Evolutionary conservation across 2,329 filamentous ascomycete genomes (phyloP).

Genomic region (Aspergillus pseudoterreus): DNA sequence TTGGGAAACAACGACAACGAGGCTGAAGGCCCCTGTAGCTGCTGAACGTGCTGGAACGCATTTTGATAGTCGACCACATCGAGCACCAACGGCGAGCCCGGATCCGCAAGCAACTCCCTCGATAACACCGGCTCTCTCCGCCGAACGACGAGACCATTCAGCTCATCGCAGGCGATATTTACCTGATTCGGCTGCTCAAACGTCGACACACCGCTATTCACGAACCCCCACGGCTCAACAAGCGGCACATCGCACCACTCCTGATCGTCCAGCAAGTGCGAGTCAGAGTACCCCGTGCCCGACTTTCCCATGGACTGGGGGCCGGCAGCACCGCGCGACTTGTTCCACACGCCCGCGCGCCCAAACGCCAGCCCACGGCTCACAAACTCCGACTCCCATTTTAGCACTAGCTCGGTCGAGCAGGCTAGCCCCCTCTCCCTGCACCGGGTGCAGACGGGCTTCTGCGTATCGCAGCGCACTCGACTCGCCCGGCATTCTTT

Average conservation of each 20-base stretch:
- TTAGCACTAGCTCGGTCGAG: constrained; percentile 33
- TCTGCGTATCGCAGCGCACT: constrained; percentile 39
- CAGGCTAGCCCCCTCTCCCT: constrained; percentile 33
- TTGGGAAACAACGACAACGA: constrained; percentile 28
- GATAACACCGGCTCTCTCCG: neutral
- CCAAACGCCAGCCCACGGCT: constrained; percentile 43
- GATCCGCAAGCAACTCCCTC: neutral
- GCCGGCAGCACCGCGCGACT: constrained; percentile 19
- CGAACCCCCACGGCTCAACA: constrained; percentile 29
- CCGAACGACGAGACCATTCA: constrained; percentile 12
- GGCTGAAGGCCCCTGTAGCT: constrained; percentile 8
- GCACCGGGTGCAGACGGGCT: constrained; percentile 37
- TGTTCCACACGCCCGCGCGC: constrained; percentile 41
- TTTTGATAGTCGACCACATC: neutral
- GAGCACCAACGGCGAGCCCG: constrained; percentile 2
- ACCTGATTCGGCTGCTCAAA: constrained; percentile 26
- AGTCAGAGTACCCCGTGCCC: constrained; percentile 14
- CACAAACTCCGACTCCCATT: constrained; percentile 40
- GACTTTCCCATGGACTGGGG: constrained; percentile 11
- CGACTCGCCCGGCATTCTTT: constrained; percentile 39
- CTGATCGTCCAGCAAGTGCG: constrained; percentile 16
- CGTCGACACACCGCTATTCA: constrained; percentile 28
- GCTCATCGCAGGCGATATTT: constrained; percentile 22
- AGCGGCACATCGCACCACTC: constrained; percentile 26
- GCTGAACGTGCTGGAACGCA: neutral